These are phyloP conservation scores for Solanum phureja DNA, from an alignment of 257 asterid species.

Conservation along the genomic window DNA sequence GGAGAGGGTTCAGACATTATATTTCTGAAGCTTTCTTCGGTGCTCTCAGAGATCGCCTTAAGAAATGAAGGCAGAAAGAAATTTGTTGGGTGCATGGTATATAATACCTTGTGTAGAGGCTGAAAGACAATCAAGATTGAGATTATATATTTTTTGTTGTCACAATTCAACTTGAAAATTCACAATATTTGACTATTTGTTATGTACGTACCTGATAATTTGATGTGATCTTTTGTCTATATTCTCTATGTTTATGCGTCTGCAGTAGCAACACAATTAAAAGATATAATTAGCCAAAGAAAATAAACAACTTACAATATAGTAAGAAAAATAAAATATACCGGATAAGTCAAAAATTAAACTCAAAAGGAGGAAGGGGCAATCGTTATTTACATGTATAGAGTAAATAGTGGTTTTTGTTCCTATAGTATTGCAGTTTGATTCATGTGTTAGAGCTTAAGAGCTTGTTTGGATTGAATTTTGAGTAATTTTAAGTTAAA, in stretches of 20 bases:
- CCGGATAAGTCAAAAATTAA: too few relatives aligned
- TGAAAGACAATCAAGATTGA: constrained; percentile 13
- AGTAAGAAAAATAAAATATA: not conserved
- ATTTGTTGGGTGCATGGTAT: constrained; percentile 46
- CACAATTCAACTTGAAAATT: not conserved
- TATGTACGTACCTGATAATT: constrained; percentile 68
- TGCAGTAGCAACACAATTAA: constrained; percentile 18
- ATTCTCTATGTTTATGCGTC: constrained; percentile 86
- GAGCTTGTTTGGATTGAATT: not conserved
- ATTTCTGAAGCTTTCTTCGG: constrained; percentile 62
- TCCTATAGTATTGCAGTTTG: not conserved
- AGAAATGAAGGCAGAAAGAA: constrained; percentile 72
- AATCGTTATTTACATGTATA: too few relatives aligned
- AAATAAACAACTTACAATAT: not conserved
- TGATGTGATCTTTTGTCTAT: constrained; percentile 92
- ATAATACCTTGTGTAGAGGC: constrained; percentile 71
- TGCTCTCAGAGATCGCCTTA: constrained; percentile 54
- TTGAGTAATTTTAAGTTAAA: not conserved
- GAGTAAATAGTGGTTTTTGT: not conserved
- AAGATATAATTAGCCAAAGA: not conserved
- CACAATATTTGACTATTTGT: not conserved
- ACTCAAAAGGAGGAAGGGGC: too few relatives aligned
- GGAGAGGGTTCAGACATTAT: constrained; percentile 79
- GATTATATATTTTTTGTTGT: not conserved
- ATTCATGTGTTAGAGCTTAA: not conserved